Conservation (phyloP, 2,329 filamentous ascomycete genomes). For the Neopestalotiopsis clavispora region DNA sequence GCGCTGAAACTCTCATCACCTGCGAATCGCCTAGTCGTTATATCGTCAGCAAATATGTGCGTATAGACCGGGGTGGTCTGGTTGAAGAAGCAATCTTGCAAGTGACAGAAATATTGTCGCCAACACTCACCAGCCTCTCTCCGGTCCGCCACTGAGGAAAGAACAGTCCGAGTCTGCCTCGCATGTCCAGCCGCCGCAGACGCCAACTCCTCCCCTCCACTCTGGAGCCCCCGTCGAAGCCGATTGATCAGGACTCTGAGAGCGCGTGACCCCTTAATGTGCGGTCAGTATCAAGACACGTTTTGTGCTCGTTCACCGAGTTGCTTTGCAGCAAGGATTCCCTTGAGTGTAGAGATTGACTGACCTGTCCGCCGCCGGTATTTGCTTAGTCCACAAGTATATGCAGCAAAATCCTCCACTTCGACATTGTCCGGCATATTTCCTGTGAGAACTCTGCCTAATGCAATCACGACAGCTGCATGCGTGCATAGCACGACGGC, state of each 20-base stretch:
- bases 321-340: constrained; percentile 1
- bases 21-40: constrained; percentile 40
- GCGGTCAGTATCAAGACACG: constrained; percentile 20
- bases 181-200: constrained; percentile 81
- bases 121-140: constrained; percentile 79
- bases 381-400: constrained; percentile 79
- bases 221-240: not conserved
- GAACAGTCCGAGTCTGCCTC: constrained; percentile 82
- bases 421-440: constrained; percentile 72
- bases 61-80: not conserved
- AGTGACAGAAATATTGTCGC: not conserved
- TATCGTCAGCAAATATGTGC: constrained; percentile 18
- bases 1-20: constrained; percentile 45
- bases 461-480: constrained; percentile 85
- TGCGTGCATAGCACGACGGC: constrained; percentile 85
- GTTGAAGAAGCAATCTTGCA: not conserved
- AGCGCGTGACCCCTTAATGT: constrained; percentile 27
- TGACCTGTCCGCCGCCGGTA: constrained; percentile 47
- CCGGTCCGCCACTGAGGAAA: constrained; percentile 79
- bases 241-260: constrained; percentile 35
- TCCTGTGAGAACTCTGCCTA: constrained; percentile 83
- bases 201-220: constrained; percentile 65
- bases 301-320: constrained; percentile 25
- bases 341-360: not conserved
- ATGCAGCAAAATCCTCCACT: constrained; percentile 82